Evolutionary conservation across 1,284 basidiomycete genomes (phyloP).

Genomic region (Malassezia vespertilionis): DNA sequence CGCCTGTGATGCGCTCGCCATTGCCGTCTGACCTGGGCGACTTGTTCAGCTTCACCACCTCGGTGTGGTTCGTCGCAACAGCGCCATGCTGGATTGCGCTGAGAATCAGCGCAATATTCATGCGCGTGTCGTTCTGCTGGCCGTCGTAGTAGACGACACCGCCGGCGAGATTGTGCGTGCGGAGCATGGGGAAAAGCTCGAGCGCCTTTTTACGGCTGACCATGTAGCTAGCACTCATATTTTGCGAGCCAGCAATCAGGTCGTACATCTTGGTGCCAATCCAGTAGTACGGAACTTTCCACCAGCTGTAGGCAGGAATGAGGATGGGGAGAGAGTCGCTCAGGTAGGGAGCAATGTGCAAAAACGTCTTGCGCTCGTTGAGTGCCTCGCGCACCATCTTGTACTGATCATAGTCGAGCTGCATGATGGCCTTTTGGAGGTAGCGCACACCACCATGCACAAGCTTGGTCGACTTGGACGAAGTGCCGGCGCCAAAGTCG

Average conservation of each 20-base stretch:
- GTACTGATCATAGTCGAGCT: slow-evolving; percentile 76
- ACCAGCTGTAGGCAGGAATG: slow-evolving; percentile 78
- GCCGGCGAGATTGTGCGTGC: slow-evolving; percentile 79
- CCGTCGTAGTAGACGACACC: slow-evolving; percentile 96
- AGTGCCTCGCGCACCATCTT: slow-evolving; percentile 90
- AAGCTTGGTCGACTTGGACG: slow-evolving; percentile 92
- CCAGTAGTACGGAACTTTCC: slow-evolving; percentile 95
- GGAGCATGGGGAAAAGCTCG: slow-evolving; percentile 92
- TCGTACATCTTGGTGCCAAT: slow-evolving; percentile 96
- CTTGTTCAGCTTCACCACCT: slow-evolving; percentile 72
- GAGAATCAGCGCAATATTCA: slow-evolving; percentile 81
- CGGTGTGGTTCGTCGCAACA: slow-evolving; percentile 76
- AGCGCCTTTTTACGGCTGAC: slow-evolving; percentile 79
- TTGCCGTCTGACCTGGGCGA: slow-evolving; percentile 49
- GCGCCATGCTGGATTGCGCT: slow-evolving; percentile 90
- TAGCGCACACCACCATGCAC: slow-evolving; percentile 96
- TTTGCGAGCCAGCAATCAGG: slow-evolving; percentile 82
- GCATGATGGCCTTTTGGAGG: slow-evolving; percentile 88
- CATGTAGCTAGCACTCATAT: slow-evolving; percentile 89
- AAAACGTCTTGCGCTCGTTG: slow-evolving; percentile 81
- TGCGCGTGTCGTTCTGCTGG: slow-evolving; percentile 94
- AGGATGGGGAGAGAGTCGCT: slow-evolving; percentile 85
- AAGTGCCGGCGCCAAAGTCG: slow-evolving; percentile 81
- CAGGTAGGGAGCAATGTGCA: slow-evolving; percentile 90
- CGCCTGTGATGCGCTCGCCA: slow-evolving; percentile 59